Base-by-base conservation (phyloP, 2,329 filamentous ascomycete genomes). In the Cryoendolithus antarcticus region DNA sequence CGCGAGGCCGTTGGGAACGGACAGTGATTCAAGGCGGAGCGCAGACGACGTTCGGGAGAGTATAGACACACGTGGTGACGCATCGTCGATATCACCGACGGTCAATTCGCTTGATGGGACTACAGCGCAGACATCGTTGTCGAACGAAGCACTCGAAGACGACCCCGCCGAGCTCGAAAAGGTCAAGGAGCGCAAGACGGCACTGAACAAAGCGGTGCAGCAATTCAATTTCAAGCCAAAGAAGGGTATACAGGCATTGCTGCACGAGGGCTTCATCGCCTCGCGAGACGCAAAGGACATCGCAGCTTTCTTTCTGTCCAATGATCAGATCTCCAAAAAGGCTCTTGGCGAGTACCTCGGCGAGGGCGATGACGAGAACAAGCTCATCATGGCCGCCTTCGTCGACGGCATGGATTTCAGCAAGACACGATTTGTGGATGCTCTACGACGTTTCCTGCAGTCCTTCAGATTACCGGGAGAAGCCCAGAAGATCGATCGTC, bases 141-240 rank as follows among this genome's bases (percentile, higher is more conserved):
- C 43, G 9, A 40, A 45, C 8, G 50, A 53, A 24, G 64, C 64
- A 7, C 64, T 64, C 2, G 86, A 95, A 41, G 93, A 98, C 55
- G 91, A 98, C 53, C 89, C 89, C 0, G 86, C 79, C 45, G 82
- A 95, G 52, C 69, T 98, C n/a, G 91, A 96, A 55, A 93, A 82
- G 60, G 86, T 88, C 41, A 96, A 96, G 63, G 84, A 88, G 44
- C 75, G 82, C 45, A 98, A 98, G 64, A 96, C 86, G 5, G 91
- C 91, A 0, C 66, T 96, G 44, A 83, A 80, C 38, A 91, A 93
- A 51, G 89, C 83, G 2, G 82, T 95, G 39, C 77, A 80, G 36
- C 82, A 86, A 45, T 98, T 98, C 71, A 98, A 98, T 59, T 95
- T 89, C 69, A 98, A 98, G 60, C 86, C 93, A 0, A 98, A 98